These are phyloP conservation scores for Lophiotrema nucula DNA, from an alignment of 495 filamentous ascomycete genomes.

Conservation along the genomic window DNA sequence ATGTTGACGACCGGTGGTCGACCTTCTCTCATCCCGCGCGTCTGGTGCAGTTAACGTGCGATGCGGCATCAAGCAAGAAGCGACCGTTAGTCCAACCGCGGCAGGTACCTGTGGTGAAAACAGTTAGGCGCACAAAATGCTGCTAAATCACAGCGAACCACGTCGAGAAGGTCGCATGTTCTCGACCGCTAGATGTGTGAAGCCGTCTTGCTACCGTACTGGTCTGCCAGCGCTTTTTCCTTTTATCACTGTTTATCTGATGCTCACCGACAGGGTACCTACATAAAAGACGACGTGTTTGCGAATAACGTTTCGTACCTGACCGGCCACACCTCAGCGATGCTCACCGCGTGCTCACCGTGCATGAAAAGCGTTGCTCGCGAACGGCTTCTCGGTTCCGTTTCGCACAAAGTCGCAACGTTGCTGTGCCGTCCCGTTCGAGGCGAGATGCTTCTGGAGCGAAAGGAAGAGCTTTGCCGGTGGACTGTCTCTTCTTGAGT, in stretches of 20 bases:
- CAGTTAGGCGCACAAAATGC: conserved; percentile 5
- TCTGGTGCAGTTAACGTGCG: not conserved
- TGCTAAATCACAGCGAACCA: conserved; percentile 27
- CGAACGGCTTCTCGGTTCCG: not conserved
- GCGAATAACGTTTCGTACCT: not conserved
- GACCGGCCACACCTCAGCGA: not conserved
- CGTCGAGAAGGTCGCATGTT: conserved; percentile 27
- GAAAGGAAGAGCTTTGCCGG: not conserved
- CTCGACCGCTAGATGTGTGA: conserved; percentile 10
- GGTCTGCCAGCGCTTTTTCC: no score
- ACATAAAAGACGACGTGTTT: conserved; percentile 10
- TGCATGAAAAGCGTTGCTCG: not conserved
- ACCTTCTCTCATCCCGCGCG: not conserved
- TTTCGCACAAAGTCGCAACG: not conserved
- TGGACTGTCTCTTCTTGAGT: not conserved
- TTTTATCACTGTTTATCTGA: no score
- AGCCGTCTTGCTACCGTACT: conserved; percentile 1
- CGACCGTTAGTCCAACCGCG: conserved; percentile 5
- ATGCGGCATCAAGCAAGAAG: not conserved
- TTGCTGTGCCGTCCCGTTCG: conserved; percentile 16
- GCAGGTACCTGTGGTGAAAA: conserved; percentile 1
- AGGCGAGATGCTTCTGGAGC: not conserved
- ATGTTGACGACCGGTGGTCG: not conserved
- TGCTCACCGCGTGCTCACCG: not conserved
- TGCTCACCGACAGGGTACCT: conserved; percentile 14